A percentile compares a stretch with the other conserved stretches of the same genome.
Evolutionary conservation across 2,329 filamentous ascomycete species (phyloP).

Genomic region (Fusarium chlamydosporum): DNA sequence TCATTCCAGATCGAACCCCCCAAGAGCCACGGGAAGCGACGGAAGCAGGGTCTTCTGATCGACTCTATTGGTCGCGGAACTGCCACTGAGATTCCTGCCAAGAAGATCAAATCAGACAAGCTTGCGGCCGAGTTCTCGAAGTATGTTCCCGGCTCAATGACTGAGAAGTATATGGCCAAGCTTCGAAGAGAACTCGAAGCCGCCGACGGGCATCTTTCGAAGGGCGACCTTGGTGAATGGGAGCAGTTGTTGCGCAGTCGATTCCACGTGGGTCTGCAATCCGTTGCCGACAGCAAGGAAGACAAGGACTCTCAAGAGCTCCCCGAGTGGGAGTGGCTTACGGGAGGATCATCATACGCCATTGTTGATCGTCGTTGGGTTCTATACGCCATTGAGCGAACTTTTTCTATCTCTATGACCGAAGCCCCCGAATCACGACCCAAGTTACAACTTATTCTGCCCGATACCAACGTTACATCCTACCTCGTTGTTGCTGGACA

Average conservation of each 20-base stretch:
- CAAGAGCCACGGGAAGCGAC: slow-evolving; percentile 67
- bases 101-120: slow-evolving; percentile 53
- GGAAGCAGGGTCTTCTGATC: slow-evolving; percentile 75
- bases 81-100: slow-evolving; percentile 55
- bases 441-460: slow-evolving; percentile 57
- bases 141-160: slow-evolving; percentile 65
- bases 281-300: slow-evolving; percentile 40
- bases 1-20: slow-evolving; percentile 78
- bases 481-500: slow-evolving; percentile 74
- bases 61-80: slow-evolving; percentile 80
- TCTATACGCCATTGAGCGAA: slow-evolving; percentile 72
- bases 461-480: slow-evolving; percentile 68
- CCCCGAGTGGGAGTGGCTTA: slow-evolving; percentile 67
- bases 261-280: slow-evolving; percentile 61
- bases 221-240: slow-evolving; percentile 63
- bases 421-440: slow-evolving; percentile 58
- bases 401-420: slow-evolving; percentile 67
- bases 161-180: slow-evolving; percentile 63
- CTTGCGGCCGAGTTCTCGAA: slow-evolving; percentile 54
- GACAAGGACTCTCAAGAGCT: slow-evolving; percentile 49
- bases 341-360: slow-evolving; percentile 62
- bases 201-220: slow-evolving; percentile 64
- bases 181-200: slow-evolving; percentile 61
- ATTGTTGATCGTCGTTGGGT: slow-evolving; percentile 76
- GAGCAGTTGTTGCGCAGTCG: slow-evolving; percentile 65